Evolutionary conservation across 2,329 filamentous ascomycete genomes (phyloP), one percentile per base, ranked within the genome.

Genomic region (Trichophyton schoenleinii): DNA sequence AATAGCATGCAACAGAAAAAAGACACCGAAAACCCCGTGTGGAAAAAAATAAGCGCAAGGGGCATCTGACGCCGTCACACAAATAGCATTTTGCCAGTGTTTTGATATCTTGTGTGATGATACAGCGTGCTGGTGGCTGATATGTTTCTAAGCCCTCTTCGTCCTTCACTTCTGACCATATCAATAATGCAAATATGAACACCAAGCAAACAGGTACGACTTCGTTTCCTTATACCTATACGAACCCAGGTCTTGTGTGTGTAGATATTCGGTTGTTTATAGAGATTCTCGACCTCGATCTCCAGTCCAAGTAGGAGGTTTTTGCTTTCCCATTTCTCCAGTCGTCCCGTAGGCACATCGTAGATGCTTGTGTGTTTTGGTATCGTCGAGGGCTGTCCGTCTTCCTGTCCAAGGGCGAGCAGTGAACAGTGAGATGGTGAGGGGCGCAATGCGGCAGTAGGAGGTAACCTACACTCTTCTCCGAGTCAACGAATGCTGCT

Each of bases 71-170:
- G 34, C 52, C 25, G 52, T 55, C 52, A 55, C 52, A 55, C 52
- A 36, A n/a, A 55, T 55, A 55, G 52, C 52, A 55, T 55, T 36
- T 55, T 55, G 52, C 52, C 28, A 55, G 52, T 55, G 52, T 55
- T 36, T 52, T 55, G 52, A 55, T 55, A 55, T 34, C 52, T 55
- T 20, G 28, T 55, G 52, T 55, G 52, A 55, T 55, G 28, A 55
- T 55, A 55, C 34, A 55, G 52, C 52, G 52, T 55, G 52, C 25
- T 31, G 52, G 52, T 55, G 31, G 52, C 52, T 55, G 18, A 34
- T 34, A 36, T 55, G 52, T 55, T 55, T 52, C 46, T 55, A 55
- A 38, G 34, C 34, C 34, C 52, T 18, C 52, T 28, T 55, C 52
- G 13, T 34, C 52, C n/a, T 55, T 34, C 31, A 34, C 28, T 36